These are phyloP conservation scores for Retiboletus fuscus DNA, from an alignment of 1,284 basidiomycete species.

Conservation along the genomic window DNA sequence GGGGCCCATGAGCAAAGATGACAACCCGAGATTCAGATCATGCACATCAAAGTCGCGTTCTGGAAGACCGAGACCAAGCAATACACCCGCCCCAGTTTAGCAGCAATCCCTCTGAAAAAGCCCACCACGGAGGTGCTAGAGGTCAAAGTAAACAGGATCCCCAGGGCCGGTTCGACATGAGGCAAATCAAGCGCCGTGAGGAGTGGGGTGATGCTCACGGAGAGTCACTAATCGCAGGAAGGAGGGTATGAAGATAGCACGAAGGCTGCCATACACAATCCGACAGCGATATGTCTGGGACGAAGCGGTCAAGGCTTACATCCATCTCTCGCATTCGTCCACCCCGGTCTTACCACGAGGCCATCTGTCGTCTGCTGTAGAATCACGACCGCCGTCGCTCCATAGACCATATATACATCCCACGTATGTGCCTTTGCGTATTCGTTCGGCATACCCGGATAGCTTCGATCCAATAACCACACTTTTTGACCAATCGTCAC, in stretches of 20 bases:
- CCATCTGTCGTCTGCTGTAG: slow-evolving; percentile 25
- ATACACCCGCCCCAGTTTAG: slow-evolving; percentile 17
- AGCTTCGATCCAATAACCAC: slow-evolving; percentile 19
- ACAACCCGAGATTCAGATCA: too few relatives aligned
- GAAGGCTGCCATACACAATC: slow-evolving; percentile 20
- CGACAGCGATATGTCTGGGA: too few relatives aligned
- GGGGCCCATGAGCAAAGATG: too few relatives aligned
- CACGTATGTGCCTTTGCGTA: slow-evolving; percentile 1
- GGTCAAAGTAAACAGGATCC: slow-evolving; percentile 3
- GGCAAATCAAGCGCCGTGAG: not conserved
- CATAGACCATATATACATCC: slow-evolving; percentile 13
- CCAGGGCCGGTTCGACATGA: slow-evolving; percentile 8
- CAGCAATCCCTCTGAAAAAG: slow-evolving; percentile 15
- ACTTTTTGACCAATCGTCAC: slow-evolving; percentile 16
- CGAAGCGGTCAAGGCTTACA: not conserved
- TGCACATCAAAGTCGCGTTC: too few relatives aligned
- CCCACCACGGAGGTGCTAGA: not conserved
- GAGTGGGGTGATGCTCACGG: slow-evolving; percentile 8
- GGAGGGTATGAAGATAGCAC: slow-evolving; percentile 19
- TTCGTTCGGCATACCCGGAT: too few relatives aligned
- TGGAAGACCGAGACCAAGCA: too few relatives aligned
- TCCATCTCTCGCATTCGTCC: not conserved
- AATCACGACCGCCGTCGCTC: not conserved
- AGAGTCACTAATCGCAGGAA: slow-evolving; percentile 25
- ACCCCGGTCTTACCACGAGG: slow-evolving; percentile 22